Evolutionary conservation across 2,329 filamentous ascomycete genomes (phyloP).

Genomic region (Colletotrichum musae): DNA sequence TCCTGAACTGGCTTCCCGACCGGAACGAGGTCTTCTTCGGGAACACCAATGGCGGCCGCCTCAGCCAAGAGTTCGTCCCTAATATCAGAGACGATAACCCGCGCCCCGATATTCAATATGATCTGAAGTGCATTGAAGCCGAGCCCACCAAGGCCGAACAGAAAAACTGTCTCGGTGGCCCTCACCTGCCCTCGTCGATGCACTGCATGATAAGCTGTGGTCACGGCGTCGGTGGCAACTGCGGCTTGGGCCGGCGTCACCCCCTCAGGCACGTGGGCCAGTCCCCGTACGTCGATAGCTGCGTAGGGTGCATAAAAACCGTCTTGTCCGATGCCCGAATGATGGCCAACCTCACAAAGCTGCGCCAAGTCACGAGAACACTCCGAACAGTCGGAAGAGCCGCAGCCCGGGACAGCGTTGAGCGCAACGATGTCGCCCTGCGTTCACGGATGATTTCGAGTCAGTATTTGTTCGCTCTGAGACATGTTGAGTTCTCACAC

Average conservation of each 20-base stretch:
- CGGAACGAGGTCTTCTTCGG: conserved; percentile 49
- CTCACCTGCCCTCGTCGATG: conserved; percentile 52
- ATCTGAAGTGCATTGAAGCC: conserved; percentile 59
- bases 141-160: conserved; percentile 58
- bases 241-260: conserved; percentile 51
- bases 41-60: conserved; percentile 48
- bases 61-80: conserved; percentile 40
- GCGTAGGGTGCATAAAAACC: conserved; percentile 60
- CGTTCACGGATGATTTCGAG: background rate
- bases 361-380: conserved; percentile 56
- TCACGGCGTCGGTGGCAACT: conserved; percentile 57
- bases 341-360: conserved; percentile 53
- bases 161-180: conserved; percentile 53
- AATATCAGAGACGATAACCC: conserved; percentile 62
- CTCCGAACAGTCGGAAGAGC: conserved; percentile 50
- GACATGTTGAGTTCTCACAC: background rate
- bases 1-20: conserved; percentile 47
- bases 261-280: conserved; percentile 44
- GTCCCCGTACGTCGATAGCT: conserved; percentile 45
- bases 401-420: conserved; percentile 52
- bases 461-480: background rate
- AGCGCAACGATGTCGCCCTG: conserved; percentile 51
- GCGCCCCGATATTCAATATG: conserved; percentile 58
- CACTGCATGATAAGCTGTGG: conserved; percentile 58
- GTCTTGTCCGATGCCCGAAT: conserved; percentile 60